These are phyloP conservation scores for Cercospora zeina DNA, from an alignment of 2,329 filamentous ascomycete genomes.

Conservation along the genomic window DNA sequence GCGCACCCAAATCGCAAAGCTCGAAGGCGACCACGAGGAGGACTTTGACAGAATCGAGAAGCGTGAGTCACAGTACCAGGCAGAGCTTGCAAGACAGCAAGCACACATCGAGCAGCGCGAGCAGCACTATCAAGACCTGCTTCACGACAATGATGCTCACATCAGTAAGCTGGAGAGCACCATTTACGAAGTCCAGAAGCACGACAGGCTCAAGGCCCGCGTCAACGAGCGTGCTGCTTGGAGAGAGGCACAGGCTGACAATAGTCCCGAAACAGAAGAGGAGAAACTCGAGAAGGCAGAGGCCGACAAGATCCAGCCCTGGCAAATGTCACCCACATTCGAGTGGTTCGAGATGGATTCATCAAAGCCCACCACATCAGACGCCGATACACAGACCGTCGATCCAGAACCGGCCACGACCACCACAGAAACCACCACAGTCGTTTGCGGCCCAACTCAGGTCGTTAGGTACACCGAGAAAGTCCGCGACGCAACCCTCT, in stretches of 20 bases:
- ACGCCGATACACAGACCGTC: neutral
- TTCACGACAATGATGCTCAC: neutral
- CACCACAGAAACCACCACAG: neutral
- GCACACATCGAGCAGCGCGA: neutral
- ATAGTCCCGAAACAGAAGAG: neutral
- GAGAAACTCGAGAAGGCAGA: neutral
- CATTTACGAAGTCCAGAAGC: neutral
- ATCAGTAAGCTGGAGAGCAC: neutral
- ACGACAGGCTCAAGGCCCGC: neutral
- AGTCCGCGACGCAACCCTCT: slow-evolving; percentile 7
- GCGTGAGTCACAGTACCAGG: neutral
- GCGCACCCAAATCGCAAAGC: neutral
- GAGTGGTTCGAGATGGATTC: neutral
- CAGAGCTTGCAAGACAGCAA: neutral
- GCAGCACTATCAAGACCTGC: neutral
- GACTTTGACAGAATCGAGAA: neutral
- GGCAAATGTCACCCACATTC: neutral
- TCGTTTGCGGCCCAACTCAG: neutral
- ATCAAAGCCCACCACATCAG: neutral
- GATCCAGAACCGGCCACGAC: neutral
- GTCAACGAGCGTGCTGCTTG: neutral
- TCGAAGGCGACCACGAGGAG: neutral
- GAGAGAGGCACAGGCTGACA: slow-evolving; percentile 1
- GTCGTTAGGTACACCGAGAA: slow-evolving; percentile 3
- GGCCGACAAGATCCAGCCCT: slow-evolving; percentile 3